phyloP scores from a whole-genome alignment of 345 rosid genomes.

The Sonneratia caseolaris region DNA sequence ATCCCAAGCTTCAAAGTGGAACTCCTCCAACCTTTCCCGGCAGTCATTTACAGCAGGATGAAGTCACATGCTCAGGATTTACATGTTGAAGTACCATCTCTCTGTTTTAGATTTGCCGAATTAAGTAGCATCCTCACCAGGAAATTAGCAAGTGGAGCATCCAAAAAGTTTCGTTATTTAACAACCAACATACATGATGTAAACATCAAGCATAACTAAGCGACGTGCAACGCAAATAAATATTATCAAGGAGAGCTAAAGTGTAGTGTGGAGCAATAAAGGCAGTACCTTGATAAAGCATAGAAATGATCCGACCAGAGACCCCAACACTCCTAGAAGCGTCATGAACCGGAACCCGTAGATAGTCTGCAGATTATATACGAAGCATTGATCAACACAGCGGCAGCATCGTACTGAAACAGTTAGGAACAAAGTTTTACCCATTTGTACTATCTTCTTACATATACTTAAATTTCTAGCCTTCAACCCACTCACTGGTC shows the following conservation, averaged over 20 bases:
- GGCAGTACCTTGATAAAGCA: slow-evolving; percentile 66
- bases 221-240: not conserved
- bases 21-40: not conserved
- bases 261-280: not conserved
- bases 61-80: not conserved
- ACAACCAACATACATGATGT: not conserved
- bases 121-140: not conserved
- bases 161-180: not conserved
- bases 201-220: not conserved
- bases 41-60: not conserved
- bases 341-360: slow-evolving; percentile 70
- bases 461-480: not conserved
- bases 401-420: not conserved
- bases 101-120: not conserved
- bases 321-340: slow-evolving; percentile 63
- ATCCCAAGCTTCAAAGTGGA: not conserved
- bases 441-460: not conserved
- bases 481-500: not conserved
- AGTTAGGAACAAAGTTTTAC: not conserved
- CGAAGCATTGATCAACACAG: not conserved
- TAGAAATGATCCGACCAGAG: slow-evolving; percentile 58
- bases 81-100: not conserved
- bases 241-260: not conserved
- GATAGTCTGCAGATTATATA: slow-evolving; percentile 28
- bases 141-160: not conserved